Evolutionary conservation across 306 rosid genomes (phyloP), one percentile per base, ranked within the genome.

Genomic region (Quercus berberidifolia): DNA sequence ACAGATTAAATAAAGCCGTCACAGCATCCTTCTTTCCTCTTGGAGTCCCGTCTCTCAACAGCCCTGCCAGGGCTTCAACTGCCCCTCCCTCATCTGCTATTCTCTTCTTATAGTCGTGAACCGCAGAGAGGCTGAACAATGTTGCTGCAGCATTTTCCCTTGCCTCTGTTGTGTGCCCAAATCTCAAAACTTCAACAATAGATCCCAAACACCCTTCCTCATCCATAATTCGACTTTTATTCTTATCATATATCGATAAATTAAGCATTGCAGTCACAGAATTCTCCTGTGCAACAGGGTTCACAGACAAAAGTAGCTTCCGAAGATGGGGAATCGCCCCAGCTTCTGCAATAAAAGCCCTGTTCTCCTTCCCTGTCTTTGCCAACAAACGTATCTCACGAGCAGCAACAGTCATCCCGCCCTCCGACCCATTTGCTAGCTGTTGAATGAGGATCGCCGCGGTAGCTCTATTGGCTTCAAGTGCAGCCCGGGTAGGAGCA

Each of bases 11-110:
- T 58, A 94, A 77, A 33, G 99, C 99, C 7, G 95, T 92, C 31
- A 94, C 99, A 4, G 99, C 97, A 78, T 94, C 99, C 87, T 92
- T 94, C 89, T 87, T 94, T 76, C 99, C 99, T 74, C 99, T 90
- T 3, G 82, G 82, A 74, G 97, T 91, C 35, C 99, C 99, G 62
- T 86, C 88, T 80, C 83, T 85, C 81, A 94, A 87, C 25, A 94
- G 73, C 73, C 88, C 85, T 6, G 97, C 92, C 25, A 94, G 68
- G 73, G 97, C 94, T 84, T 92, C 97, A 23, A 94, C 78, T 0
- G 92, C 97, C 70, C 97, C 97, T 10, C 35, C 81, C 86, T 85
- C 90, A 70, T 84, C 92, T 12, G 97, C 97, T 56, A 94, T 94
- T 85, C 87, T 88, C 90, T 91, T 94, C 90, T 94, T 94, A 72